Evolutionary conservation across 345 rosid species (phyloP).

Genomic region (Citropsis articulata): DNA sequence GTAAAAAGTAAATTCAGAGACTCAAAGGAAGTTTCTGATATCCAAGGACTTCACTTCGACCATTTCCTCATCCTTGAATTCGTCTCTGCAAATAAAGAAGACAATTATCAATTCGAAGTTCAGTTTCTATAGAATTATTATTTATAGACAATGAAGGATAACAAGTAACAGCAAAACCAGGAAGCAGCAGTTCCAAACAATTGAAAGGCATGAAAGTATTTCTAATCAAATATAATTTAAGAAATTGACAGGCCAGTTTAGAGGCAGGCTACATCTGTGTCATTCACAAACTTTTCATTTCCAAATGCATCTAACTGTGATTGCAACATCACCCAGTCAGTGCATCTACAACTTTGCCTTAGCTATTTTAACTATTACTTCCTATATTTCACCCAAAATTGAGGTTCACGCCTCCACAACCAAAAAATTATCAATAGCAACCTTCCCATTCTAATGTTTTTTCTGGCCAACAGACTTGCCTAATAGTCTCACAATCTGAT

Average conservation of each 20-base stretch:
- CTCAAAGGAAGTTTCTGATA: constrained; percentile 81
- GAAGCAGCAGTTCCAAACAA: neutral
- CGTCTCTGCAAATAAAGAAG: constrained; percentile 59
- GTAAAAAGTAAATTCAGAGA: neutral
- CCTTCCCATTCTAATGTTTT: neutral
- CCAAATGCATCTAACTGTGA: neutral
- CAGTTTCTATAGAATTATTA: neutral
- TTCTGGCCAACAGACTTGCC: neutral
- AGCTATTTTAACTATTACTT: neutral
- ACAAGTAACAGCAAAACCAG: neutral
- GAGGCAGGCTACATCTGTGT: neutral
- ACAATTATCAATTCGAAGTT: neutral
- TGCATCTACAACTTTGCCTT: neutral
- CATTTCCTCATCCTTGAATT: constrained; percentile 81
- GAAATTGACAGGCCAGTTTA: neutral
- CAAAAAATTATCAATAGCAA: neutral
- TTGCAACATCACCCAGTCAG: neutral
- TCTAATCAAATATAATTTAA: too few species aligned
- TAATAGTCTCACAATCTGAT: neutral
- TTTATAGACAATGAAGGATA: neutral
- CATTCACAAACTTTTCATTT: neutral
- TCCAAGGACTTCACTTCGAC: constrained; percentile 84
- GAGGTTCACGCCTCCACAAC: neutral
- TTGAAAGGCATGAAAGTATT: neutral
- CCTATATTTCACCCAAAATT: too few species aligned